Conservation (phyloP, 306 rosid species). For the Acmispon strigosus region DNA sequence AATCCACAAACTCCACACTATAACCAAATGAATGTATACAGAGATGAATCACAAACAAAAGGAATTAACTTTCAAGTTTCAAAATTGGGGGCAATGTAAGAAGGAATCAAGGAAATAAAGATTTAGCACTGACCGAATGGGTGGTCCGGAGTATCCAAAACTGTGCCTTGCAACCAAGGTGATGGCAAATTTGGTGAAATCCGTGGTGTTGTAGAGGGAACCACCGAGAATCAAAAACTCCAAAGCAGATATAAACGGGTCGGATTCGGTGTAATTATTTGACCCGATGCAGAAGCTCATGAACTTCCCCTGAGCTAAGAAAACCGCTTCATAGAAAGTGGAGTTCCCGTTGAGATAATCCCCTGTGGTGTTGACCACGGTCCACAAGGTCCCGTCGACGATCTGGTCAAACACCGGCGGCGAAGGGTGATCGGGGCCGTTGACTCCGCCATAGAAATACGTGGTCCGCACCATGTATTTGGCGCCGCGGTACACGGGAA, state of each 20-base stretch:
- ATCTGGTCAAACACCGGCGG: slow-evolving; percentile 93
- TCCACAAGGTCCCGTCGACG: slow-evolving; percentile 83
- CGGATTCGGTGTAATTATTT: slow-evolving; percentile 60
- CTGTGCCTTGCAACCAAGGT: slow-evolving; percentile 48
- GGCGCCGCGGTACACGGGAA: slow-evolving; percentile 43
- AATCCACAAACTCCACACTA: background rate
- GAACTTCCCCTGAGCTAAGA: slow-evolving; percentile 49
- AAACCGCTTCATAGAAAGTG: slow-evolving; percentile 65
- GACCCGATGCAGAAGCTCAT: slow-evolving; percentile 73
- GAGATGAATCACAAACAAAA: background rate
- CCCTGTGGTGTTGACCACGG: slow-evolving; percentile 61
- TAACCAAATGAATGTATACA: background rate
- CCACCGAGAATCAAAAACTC: slow-evolving; percentile 50
- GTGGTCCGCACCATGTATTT: slow-evolving; percentile 64
- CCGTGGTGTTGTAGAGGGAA: slow-evolving; percentile 70
- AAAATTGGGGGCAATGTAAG: background rate
- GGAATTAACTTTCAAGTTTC: background rate
- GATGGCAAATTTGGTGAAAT: slow-evolving; percentile 41
- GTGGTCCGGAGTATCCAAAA: slow-evolving; percentile 64
- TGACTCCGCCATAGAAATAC: slow-evolving; percentile 67
- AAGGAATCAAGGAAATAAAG: background rate
- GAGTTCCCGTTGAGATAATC: slow-evolving; percentile 38
- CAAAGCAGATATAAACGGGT: slow-evolving; percentile 82
- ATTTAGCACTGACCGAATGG: slow-evolving; percentile 42
- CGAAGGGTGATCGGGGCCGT: slow-evolving; percentile 33